Evolutionary conservation across 345 rosid genomes (phyloP).

Genomic region (rapeseed (Brassica napus)): Da-Ae NC_063446.1:91501-92000

Average conservation of each 20-base stretch:
- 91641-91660: not conserved
- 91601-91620: not conserved
- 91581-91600: not conserved
- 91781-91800: not conserved
- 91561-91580: too few relatives aligned
- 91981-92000: not conserved
- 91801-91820: not conserved
- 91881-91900: conserved; percentile 33
- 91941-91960: not conserved
- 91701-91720: not conserved
- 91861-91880: conserved; percentile 12
- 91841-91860: not conserved
- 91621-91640: not conserved
- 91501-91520: too few relatives aligned
- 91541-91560: too few relatives aligned
- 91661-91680: not conserved
- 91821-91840: not conserved
- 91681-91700: not conserved
- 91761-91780: not conserved
- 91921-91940: not conserved
- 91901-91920: not conserved
- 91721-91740: not conserved
- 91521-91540: too few relatives aligned
- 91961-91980: not conserved
- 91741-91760: not conserved